Base-by-base conservation (phyloP, 1,284 basidiomycete species). In the Fomitopsis palustris region DNA sequence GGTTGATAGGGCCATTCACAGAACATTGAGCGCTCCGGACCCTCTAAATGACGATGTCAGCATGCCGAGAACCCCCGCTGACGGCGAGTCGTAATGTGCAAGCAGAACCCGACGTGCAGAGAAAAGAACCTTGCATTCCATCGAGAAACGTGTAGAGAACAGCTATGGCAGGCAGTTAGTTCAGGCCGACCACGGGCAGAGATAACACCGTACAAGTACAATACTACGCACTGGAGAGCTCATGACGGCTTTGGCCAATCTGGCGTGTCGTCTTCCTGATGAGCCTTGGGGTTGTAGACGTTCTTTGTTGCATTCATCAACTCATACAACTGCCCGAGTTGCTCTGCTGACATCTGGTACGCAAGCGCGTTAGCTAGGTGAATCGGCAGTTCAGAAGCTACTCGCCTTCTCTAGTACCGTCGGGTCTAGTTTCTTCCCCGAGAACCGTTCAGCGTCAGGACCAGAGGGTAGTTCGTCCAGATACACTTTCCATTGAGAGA, bases 401-500 rank as follows among this genome's bases (percentile, higher is more conserved):
- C 92, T 37, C 35, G 35, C 35, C 84, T 92, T 92, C 71, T 96
- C 93, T 64, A 95, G 85, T 21, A 87, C 72, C 2, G 86, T 88
- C 17, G 84, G 74, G 71, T 95, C 90, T 56, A 97, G 74, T 63
- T 78, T 88, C 69, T 85, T 87, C 23, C 92, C 93, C 52, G 70
- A 74, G 71, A 89, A 93, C 47, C 67, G 67, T 61, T 76, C 69
- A 2, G 72, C 73, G 42, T 78, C 76, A 2, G 74, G 70, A 33
- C 77, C 78, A 43, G 65, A 64, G 16, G 87, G 82, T 19, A 95
- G 70, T 64, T 85, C 76, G 67, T 96, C 92, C 56, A 97, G 80
- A 72, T 97, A 98, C 60, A 84, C 70, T 73, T 96, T 96, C 95
- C 95, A 97, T 68, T 96, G 92, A 4, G 88, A 89, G 17, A 97